Evolutionary conservation across 257 asterid genomes (phyloP), one percentile per base, ranked within the genome.

Genomic region (Nicotiana tomentosiformis): DNA sequence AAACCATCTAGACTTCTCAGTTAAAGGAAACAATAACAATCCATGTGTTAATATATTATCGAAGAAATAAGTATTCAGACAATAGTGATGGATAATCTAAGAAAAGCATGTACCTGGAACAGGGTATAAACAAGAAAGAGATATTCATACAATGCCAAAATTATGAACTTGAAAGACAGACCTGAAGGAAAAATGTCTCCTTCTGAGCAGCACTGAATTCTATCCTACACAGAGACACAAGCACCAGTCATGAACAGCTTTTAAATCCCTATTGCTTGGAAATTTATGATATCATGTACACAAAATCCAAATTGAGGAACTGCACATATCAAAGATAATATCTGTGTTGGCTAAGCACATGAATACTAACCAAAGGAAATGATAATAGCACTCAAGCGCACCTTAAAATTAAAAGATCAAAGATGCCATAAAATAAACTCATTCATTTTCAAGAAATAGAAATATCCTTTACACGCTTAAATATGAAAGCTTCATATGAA

Each of bases 101-200:
- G 60, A 46, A 46, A 70, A 72, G 37, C 20, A 72, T 23, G 60
- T 72, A 46, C 60, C 56, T 72, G 60, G 78, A 43, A 37, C 78
- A 72, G 49, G 11, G 49, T 43, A 43, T 43, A 43, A 43, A 43
- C 49, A 43, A 43, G 49, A 43, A 43, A 8, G 60, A 72, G 43
- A 72, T 72, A 72, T 72, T 58, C 60, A 46, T 14, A 43, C 49
- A 72, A 72, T 72, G n/a, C 18, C 26, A n/a, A 20, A 72, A 72
- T 46, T 23, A 72, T 46, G 26, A 43, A 61, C 61, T 60, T 17
- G 77, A 77, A 83, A 90, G 60, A 72, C 78, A 23, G 60, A 95
- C 99, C 98, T 94, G 94, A 77, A 87, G 86, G 87, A 96, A 92
- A 88, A 93, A 86, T 81, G 90, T 83, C 88, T 93, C 98, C 91